Evolutionary conservation across 2,329 filamentous ascomycete species (phyloP), one percentile per base, ranked within the genome.

Genomic region (Cadophora sp.): DNA sequence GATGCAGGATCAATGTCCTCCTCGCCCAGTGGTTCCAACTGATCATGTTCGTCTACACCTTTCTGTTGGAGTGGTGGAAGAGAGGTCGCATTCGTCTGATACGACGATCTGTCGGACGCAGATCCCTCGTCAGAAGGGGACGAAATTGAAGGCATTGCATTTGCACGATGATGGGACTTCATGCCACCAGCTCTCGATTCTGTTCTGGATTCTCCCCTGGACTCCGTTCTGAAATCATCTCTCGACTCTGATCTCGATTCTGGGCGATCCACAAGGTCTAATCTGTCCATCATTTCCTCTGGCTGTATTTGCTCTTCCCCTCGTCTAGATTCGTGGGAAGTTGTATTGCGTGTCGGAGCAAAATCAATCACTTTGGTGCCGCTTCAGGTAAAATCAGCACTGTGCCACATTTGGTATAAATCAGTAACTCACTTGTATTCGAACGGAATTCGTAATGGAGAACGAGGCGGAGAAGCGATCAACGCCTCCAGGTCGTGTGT

Each of bases 1-100:
- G 82, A 86, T 50, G 79, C 77, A 12, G 85, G 84, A 67, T 87
- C 85, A 65, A 87, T 80, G 75, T 86, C 84, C 3, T 84, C 73
- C 51, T 75, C 76, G 29, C 73, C 67, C 58, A 80, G 71, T 6
- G 78, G 79, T 43, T 77, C 74, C 3, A 91, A 80, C 74, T 88
- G 86, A 63, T 86, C 83, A 34, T 79, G 80, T 8, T 88, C 89
- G 24, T 77, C 72, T 8, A 65, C 43, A 2, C 68, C 64, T 55
- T 75, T 77, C 24, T 71, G 68, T 62, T 78, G 76, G 14, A 78
- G 68, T 14, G 76, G 58, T 16, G 73, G 73, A 31, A 78, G 63
- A 26, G 75, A 76, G 4, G 74, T 76, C 5, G 66, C 73, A 58
- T 72, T 72, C 9, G 76, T 77, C 55, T 76, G 73, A 29, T 69